Base-by-base conservation (phyloP, 2,329 filamentous ascomycete genomes). In the Ramularia collo-cygni region DNA sequence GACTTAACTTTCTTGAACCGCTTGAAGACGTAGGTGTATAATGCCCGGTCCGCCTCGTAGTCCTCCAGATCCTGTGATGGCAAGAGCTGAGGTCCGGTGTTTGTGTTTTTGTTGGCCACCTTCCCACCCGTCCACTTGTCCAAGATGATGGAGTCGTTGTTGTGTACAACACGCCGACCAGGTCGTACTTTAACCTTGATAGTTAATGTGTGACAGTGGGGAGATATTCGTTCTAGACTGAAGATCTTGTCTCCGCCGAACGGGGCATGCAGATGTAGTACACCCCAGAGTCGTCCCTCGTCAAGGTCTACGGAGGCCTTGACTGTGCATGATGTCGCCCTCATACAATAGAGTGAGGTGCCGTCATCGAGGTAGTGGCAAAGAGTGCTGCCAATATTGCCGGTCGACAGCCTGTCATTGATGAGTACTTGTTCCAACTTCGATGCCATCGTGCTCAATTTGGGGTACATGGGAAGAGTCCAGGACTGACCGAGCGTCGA, bases 21-120 rank as follows among this genome's bases (percentile, higher is more conserved):
- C 7, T 42, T 35, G 13, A 62, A 51, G 10, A 57, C 32, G 5
- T 34, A 16, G 4, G 40, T 35, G 57, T 55, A 58, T 6, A 42
- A 16, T 14, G 35, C 21, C 12, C 27, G 26, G 8, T 43, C 42
- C 13, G 37, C 36, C 24, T 24, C 30, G 3, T 24, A 21, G 35
- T 16, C 30, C 17, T 21, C 37, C 2, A 29, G 28, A 28, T 35
- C 29, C 27, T 6, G 21, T 6, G 21, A 24, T 24, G 31, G 13
- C n/a, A 44, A n/a, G n/a, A n/a, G n/a, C n/a, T n/a, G n/a, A n/a
- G n/a, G n/a, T n/a, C n/a, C n/a, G n/a, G n/a, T n/a, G n/a, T n/a
- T n/a, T n/a, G n/a, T n/a, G n/a, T n/a, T n/a, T n/a, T n/a, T n/a
- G n/a, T n/a, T n/a, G n/a, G n/a, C n/a, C n/a, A n/a, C n/a, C n/a